These are phyloP conservation scores for Zoysia pacifica DNA, from an alignment of 176 grass and related monocot genomes.

Conservation along the genomic window DNA sequence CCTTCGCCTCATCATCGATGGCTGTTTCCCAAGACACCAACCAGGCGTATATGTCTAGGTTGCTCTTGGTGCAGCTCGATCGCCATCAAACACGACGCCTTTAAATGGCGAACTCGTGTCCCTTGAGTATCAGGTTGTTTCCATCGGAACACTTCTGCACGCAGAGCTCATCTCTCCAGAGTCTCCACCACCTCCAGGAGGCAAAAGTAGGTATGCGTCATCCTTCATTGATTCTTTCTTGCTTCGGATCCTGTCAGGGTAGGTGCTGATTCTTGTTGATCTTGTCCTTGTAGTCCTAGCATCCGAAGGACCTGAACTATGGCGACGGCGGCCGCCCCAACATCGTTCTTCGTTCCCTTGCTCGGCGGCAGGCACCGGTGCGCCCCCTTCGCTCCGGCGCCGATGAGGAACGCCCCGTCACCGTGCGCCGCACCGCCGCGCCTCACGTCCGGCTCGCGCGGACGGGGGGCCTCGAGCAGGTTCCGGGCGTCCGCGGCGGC, in stretches of 20 bases:
- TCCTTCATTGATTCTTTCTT: not conserved
- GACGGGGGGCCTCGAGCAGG: not conserved
- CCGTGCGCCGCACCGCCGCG: too few relatives aligned
- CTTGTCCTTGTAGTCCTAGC: not conserved
- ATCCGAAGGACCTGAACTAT: not conserved
- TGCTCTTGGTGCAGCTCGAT: conserved; percentile 18
- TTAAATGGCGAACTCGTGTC: not conserved
- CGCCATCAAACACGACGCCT: not conserved
- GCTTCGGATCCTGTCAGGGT: not conserved
- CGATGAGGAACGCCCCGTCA: not conserved
- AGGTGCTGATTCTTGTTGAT: not conserved
- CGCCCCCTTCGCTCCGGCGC: not conserved
- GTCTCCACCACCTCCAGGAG: not conserved
- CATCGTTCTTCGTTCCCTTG: not conserved
- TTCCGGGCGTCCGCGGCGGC: conserved; percentile 45
- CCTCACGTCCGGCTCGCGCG: not conserved
- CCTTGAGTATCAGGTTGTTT: not conserved
- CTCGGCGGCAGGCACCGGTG: not conserved
- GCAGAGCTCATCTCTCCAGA: not conserved
- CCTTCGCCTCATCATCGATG: conserved; percentile 35
- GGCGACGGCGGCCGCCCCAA: not conserved
- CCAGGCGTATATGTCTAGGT: not conserved
- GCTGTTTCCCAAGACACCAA: conserved; percentile 13
- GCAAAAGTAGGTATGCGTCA: not conserved
- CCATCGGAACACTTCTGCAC: not conserved